Evolutionary conservation across 805 yeast genomes (phyloP).

Genomic region (Kazachstania viticola): DNA sequence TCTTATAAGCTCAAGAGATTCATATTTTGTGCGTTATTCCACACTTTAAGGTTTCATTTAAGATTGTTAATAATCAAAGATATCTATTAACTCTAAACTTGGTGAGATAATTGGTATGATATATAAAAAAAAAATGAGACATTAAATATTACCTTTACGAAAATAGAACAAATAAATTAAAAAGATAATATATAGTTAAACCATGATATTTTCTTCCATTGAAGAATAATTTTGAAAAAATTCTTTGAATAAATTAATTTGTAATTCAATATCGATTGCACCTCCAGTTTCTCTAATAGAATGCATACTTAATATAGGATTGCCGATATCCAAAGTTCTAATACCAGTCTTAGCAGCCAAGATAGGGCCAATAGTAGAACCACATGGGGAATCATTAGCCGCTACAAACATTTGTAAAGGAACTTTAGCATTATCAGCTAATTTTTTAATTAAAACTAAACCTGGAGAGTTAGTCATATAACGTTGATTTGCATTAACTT

Average conservation of each 20-base stretch:
- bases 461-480: slow-evolving; percentile 93
- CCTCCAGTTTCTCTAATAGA: slow-evolving; percentile 90
- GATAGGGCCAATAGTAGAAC: slow-evolving; percentile 94
- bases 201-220: slow-evolving; percentile 33
- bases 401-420: slow-evolving; percentile 91
- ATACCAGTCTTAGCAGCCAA: slow-evolving; percentile 79
- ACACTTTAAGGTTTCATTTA: no score
- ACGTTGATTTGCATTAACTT: slow-evolving; percentile 89
- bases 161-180: no score
- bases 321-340: slow-evolving; percentile 80
- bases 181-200: no score
- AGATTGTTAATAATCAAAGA: no score
- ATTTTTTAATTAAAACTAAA: slow-evolving; percentile 57
- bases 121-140: no score
- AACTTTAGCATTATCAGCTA: slow-evolving; percentile 56
- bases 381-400: slow-evolving; percentile 87
- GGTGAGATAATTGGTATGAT: no score
- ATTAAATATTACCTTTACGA: no score
- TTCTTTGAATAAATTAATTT: slow-evolving; percentile 48
- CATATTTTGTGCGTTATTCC: no score
- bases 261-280: slow-evolving; percentile 52
- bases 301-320: slow-evolving; percentile 89
- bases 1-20: no score
- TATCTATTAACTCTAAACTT: no score
- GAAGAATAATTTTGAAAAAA: slow-evolving; percentile 41